Base-by-base conservation (phyloP, 805 yeast genomes). In the Metschnikowia chrysomelidarum region DNA sequence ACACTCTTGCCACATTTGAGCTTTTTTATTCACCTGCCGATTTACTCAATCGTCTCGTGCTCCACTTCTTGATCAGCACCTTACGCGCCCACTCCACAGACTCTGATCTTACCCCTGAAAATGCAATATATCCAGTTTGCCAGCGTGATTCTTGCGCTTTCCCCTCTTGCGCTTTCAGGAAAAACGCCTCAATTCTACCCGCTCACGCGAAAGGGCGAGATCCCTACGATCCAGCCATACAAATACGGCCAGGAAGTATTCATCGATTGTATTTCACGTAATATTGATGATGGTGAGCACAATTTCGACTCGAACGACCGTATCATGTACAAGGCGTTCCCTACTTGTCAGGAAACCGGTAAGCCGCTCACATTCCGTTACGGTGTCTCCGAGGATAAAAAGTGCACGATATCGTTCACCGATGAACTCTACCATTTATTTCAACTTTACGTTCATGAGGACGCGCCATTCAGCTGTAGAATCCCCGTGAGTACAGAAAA, bases 271-370 rank as follows among this genome's bases (percentile, higher is more conserved):
- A 82, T 79, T 41, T 57, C 73, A 32, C 67, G 93, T 50, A 75
- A 80, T 44, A 83, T 84, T 34, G 86, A 81, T 26, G 76, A 69
- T 43, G 93, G 93, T 36, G 91, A 84, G 54, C 91, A 84, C 61
- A 68, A 74, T 39, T 79, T 80, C 43, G 87, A 82, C 51, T 68
- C 66, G n/a, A 60, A 71, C n/a, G 74, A 75, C 7, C 63, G 75
- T 38, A 76, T 84, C 36, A 54, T 81, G 12, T 82, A 78, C 47
- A 68, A 56, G 2, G 62, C 73, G 4, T 80, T 82, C 46, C 84
- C 87, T 2, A 59, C 48, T 5, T 83, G 93, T 59, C 61, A 64
- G 35, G 91, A 84, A 51, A 78, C 87, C 0, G 76, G 76, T 2
- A 60, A 67, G 43, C 81, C 87, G 2, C 65, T 83, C 25, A 43